A percentile compares a stretch with the other conserved stretches of the same genome.
These are phyloP conservation scores for Macroventuria anomochaeta DNA, from an alignment of 2,329 filamentous ascomycete genomes.

Conservation along the genomic window DNA sequence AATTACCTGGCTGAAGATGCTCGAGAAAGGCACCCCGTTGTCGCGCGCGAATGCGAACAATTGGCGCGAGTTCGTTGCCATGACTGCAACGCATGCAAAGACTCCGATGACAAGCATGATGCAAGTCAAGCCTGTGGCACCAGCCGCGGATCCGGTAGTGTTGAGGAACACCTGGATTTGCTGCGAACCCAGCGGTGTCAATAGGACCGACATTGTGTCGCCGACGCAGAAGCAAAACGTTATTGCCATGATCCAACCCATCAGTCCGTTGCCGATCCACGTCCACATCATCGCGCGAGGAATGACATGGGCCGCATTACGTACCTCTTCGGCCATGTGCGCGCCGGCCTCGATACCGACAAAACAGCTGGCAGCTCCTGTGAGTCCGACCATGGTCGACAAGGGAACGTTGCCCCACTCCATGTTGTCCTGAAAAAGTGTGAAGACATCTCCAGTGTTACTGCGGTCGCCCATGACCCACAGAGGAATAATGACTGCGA, in stretches of 20 bases:
- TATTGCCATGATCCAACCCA: constrained; percentile 43
- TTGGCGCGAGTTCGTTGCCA: constrained; percentile 33
- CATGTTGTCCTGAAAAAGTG: constrained; percentile 40
- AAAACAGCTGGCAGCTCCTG: constrained; percentile 37
- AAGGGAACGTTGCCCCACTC: constrained; percentile 45
- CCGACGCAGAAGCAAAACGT: constrained; percentile 22
- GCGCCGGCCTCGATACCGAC: constrained; percentile 30
- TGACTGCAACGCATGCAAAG: constrained; percentile 26
- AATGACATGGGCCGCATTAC: constrained; percentile 30
- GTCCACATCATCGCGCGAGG: constrained; percentile 50
- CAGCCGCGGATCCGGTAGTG: constrained; percentile 24
- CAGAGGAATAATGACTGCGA: constrained; percentile 47
- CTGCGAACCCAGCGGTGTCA: constrained; percentile 21
- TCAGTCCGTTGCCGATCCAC: constrained; percentile 43
- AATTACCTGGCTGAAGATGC: constrained; percentile 21
- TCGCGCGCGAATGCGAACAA: constrained; percentile 40
- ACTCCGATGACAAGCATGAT: constrained; percentile 30
- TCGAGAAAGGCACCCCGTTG: constrained; percentile 38
- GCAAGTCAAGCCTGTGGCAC: constrained; percentile 23
- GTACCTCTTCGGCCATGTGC: constrained; percentile 43
- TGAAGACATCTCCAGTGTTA: constrained; percentile 28
- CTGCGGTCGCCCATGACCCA: constrained; percentile 32
- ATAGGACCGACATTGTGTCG: constrained; percentile 11
- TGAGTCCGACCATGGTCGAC: constrained; percentile 41
- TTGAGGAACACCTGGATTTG: constrained; percentile 33